Evolutionary conservation across 495 filamentous ascomycete species (phyloP).

Genomic region (Penicillium bialowiezense): DNA sequence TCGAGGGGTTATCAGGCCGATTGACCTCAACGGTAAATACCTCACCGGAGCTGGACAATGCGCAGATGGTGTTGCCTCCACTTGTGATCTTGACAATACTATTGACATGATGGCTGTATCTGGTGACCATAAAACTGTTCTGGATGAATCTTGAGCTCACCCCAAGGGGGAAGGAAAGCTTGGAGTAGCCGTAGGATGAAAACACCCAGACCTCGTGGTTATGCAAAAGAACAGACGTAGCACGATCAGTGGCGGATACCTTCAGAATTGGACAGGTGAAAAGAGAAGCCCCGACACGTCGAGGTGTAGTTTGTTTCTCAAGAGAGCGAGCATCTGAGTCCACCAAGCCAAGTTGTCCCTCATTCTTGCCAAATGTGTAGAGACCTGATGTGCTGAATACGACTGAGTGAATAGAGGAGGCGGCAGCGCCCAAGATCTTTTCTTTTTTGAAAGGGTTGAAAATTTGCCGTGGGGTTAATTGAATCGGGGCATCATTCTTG

Average conservation of each 20-base stretch:
- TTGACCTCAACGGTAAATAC: slow-evolving; percentile 77
- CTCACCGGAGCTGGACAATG: slow-evolving; percentile 77
- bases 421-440: slow-evolving; percentile 73
- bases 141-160: slow-evolving; percentile 66
- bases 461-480: slow-evolving; percentile 78
- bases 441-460: slow-evolving; percentile 91
- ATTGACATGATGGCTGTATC: slow-evolving; percentile 62
- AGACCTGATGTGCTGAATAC: slow-evolving; percentile 78
- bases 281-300: slow-evolving; percentile 82
- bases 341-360: slow-evolving; percentile 89
- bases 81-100: slow-evolving; percentile 71
- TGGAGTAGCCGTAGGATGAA: slow-evolving; percentile 88
- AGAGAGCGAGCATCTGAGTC: slow-evolving; percentile 92
- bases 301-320: slow-evolving; percentile 73
- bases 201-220: slow-evolving; percentile 91
- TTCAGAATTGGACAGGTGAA: slow-evolving; percentile 74
- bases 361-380: slow-evolving; percentile 94
- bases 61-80: slow-evolving; percentile 87
- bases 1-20: slow-evolving; percentile 56
- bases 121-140: slow-evolving; percentile 61
- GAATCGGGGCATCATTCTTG: slow-evolving; percentile 72
- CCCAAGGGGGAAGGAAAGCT: slow-evolving; percentile 75
- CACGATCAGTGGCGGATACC: slow-evolving; percentile 86
- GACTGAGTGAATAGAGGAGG: slow-evolving; percentile 89
- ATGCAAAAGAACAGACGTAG: slow-evolving; percentile 80